Percentiles rank a stretch among this genome's conserved stretches.
These are phyloP conservation scores for Daldinia decipiens DNA, from an alignment of 495 filamentous ascomycete species.

Conservation along the genomic window DNA sequence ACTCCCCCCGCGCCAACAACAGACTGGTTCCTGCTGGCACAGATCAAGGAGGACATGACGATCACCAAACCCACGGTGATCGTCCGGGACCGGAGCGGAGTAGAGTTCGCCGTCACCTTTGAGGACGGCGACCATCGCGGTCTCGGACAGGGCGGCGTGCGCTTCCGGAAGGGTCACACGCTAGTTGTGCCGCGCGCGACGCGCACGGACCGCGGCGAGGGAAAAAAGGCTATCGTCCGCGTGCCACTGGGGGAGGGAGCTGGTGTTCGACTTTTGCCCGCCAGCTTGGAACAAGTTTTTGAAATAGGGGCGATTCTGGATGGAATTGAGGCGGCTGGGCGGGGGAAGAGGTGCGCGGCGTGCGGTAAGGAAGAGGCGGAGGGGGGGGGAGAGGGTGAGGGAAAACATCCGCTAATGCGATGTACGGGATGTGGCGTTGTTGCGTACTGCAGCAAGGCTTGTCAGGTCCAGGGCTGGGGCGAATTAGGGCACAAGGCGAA, in stretches of 20 bases:
- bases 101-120: conserved; percentile 55
- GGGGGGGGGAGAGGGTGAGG: conserved; percentile 8
- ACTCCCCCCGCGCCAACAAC: neutral
- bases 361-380: conserved; percentile 43
- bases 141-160: conserved; percentile 7
- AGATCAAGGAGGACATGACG: conserved; percentile 60
- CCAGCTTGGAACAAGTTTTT: conserved; percentile 45
- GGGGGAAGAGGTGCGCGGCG: conserved; percentile 27
- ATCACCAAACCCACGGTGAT: conserved; percentile 59
- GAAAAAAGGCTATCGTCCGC: conserved; percentile 50
- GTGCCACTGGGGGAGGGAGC: conserved; percentile 38
- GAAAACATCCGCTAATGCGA: conserved; percentile 39
- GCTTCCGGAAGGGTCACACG: conserved; percentile 49
- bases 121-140: conserved; percentile 43
- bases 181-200: conserved; percentile 48
- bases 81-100: conserved; percentile 44
- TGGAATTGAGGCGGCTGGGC: conserved; percentile 23
- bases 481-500: conserved; percentile 56
- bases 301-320: conserved; percentile 43
- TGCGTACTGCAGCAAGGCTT: conserved; percentile 57
- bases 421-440: conserved; percentile 56
- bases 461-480: conserved; percentile 55
- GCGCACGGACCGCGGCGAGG: conserved; percentile 47
- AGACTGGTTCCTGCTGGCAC: conserved; percentile 53
- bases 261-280: conserved; percentile 47